Percentiles rank a stretch among this genome's conserved stretches.
Conservation (phyloP, 441 rosid genomes). For the Iberis amara region DNA sequence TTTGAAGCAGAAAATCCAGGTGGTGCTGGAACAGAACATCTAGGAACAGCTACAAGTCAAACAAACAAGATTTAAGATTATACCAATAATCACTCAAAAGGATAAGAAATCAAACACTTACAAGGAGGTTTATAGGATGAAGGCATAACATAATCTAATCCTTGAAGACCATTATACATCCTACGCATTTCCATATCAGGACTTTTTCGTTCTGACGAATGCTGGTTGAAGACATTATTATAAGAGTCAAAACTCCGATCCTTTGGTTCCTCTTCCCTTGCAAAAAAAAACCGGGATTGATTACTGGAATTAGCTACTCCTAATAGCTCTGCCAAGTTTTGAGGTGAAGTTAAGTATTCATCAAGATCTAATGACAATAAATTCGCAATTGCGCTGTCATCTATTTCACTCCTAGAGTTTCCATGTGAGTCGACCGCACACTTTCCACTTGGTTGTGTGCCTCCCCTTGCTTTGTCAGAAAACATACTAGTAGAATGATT, state of each 20-base stretch:
- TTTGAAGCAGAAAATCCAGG: constrained; percentile 46
- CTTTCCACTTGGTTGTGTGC: constrained; percentile 28
- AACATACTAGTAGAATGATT: constrained; percentile 35
- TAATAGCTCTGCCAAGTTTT: too few relatives aligned
- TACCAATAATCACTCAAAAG: too few relatives aligned
- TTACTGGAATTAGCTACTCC: constrained; percentile 30
- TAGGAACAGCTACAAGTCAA: constrained; percentile 36
- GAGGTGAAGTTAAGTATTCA: constrained; percentile 46
- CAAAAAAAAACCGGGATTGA: constrained; percentile 58
- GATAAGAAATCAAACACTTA: constrained; percentile 31
- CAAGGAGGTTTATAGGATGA: constrained; percentile 35
- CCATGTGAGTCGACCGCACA: too few relatives aligned
- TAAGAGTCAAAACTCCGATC: constrained; percentile 29
- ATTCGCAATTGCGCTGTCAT: constrained; percentile 43
- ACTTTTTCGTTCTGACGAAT: constrained; percentile 29
- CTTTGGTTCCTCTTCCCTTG: constrained; percentile 45
- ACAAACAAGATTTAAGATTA: too few relatives aligned
- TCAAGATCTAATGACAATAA: constrained; percentile 46
- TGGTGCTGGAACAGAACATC: constrained; percentile 37
- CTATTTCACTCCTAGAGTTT: constrained; percentile 34
- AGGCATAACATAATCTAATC: too few relatives aligned
- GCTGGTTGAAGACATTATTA: constrained; percentile 22
- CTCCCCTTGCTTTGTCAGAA: constrained; percentile 41
- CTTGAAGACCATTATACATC: too few relatives aligned
- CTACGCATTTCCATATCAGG: constrained; percentile 25